Evolutionary conservation across 2,329 filamentous ascomycete species (phyloP).

Genomic region (Aspergillus sp.): DNA sequence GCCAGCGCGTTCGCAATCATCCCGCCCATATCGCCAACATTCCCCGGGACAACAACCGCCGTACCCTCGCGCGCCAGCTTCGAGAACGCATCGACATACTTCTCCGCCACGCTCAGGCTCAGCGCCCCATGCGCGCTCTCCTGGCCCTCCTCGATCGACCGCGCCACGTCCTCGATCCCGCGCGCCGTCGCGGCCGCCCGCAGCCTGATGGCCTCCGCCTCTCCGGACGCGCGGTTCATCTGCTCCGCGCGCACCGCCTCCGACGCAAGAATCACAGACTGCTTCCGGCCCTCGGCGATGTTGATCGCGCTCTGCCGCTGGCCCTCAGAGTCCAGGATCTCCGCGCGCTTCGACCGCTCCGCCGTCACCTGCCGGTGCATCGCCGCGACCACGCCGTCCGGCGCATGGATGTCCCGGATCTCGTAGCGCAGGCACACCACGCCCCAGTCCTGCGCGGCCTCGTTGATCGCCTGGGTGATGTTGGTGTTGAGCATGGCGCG

Average conservation of each 20-base stretch:
- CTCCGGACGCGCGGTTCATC: slow-evolving; percentile 86
- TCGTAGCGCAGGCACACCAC: slow-evolving; percentile 94
- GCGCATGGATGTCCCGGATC: slow-evolving; percentile 95
- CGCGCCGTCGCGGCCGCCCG: slow-evolving; percentile 77
- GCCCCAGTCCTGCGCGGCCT: slow-evolving; percentile 93
- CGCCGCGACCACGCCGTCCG: slow-evolving; percentile 82
- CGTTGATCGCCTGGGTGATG: slow-evolving; percentile 98
- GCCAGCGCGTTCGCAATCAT: slow-evolving; percentile 97
- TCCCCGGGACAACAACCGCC: slow-evolving; percentile 88
- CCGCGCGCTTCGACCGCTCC: slow-evolving; percentile 91
- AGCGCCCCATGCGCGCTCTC: slow-evolving; percentile 72
- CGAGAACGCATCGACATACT: slow-evolving; percentile 92
- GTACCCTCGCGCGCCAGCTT: slow-evolving; percentile 93
- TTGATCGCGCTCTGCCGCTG: slow-evolving; percentile 97
- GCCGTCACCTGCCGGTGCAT: slow-evolving; percentile 99
- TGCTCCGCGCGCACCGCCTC: slow-evolving; percentile 83
- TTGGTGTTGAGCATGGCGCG: slow-evolving; percentile 92
- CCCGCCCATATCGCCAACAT: slow-evolving; percentile 87
- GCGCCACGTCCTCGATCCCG: slow-evolving; percentile 79
- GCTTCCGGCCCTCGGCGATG: slow-evolving; percentile 94
- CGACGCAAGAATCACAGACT: slow-evolving; percentile 90
- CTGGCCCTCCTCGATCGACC: slow-evolving; percentile 62
- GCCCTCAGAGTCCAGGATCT: slow-evolving; percentile 94
- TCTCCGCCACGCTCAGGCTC: slow-evolving; percentile 83
- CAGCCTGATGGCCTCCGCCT: slow-evolving; percentile 84